Percentiles rank a stretch among this genome's conserved stretches.
These are phyloP conservation scores for Ogataea glucozyma DNA, from an alignment of 805 yeast genomes.

Conservation along the genomic window DNA sequence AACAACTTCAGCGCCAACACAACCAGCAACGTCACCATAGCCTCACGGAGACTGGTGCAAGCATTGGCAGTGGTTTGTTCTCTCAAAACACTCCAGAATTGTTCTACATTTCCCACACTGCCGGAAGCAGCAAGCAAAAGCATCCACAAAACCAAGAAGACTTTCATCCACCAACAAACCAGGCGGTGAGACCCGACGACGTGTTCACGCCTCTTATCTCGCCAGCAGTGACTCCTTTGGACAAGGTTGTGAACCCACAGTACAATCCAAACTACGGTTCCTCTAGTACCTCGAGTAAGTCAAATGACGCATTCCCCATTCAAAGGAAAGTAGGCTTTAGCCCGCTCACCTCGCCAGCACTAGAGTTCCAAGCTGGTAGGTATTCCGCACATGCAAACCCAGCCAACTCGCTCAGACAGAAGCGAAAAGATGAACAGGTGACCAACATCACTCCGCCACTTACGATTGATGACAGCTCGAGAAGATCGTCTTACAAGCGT, in stretches of 20 bases:
- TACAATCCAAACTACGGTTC: neutral
- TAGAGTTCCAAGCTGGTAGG: constrained; percentile 46
- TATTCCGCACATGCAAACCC: constrained; percentile 18
- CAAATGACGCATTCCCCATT: neutral
- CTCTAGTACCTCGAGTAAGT: constrained; percentile 1
- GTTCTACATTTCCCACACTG: constrained; percentile 24
- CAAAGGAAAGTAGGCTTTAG: constrained; percentile 33
- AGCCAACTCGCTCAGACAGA: constrained; percentile 27
- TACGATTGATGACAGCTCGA: constrained; percentile 21
- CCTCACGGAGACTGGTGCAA: constrained; percentile 2
- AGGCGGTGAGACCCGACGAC: constrained; percentile 51
- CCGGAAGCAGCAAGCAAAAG: neutral
- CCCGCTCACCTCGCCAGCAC: constrained; percentile 70
- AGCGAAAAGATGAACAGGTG: constrained; percentile 31
- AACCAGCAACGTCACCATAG: constrained; percentile 10
- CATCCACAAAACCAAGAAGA: constrained; percentile 9
- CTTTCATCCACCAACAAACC: constrained; percentile 9
- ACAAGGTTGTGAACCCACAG: constrained; percentile 26
- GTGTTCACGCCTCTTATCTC: constrained; percentile 76
- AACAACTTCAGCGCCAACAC: neutral
- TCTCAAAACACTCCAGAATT: constrained; percentile 9
- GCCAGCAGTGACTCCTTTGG: constrained; percentile 72
- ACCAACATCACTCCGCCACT: constrained; percentile 24
- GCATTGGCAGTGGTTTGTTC: constrained; percentile 9
- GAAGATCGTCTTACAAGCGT: constrained; percentile 31